Percentiles rank a stretch among this genome's conserved stretches.
These are phyloP conservation scores for Circinella umbellata DNA, from an alignment of 371 early-diverging fungal species.

Conservation along the genomic window DNA sequence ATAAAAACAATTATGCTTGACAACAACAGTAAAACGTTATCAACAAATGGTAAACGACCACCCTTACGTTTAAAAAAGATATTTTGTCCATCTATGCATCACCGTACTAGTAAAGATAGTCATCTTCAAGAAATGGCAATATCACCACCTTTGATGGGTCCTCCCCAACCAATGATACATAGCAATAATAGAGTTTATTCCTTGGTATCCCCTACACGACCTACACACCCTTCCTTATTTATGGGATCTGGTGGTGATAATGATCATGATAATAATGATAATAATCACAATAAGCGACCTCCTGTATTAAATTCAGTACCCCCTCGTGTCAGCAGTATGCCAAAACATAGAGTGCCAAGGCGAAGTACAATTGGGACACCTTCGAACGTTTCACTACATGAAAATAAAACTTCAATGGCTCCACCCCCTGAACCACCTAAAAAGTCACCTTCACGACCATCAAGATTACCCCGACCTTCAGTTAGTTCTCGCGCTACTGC, in stretches of 20 bases:
- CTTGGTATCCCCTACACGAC: conserved; percentile 19
- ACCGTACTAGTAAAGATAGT: conserved; percentile 8
- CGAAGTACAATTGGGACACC: neutral
- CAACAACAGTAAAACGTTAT: conserved; percentile 11
- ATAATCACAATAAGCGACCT: neutral
- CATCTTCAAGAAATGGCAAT: conserved; percentile 14
- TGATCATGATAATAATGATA: no score
- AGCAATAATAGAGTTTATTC: conserved; percentile 11
- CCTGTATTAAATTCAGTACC: conserved; percentile 16
- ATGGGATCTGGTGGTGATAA: neutral
- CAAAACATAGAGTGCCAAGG: neutral
- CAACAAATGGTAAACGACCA: conserved; percentile 10
- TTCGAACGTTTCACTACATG: neutral
- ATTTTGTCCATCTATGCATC: conserved; percentile 14
- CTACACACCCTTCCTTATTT: neutral
- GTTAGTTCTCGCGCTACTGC: neutral
- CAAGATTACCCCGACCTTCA: conserved; percentile 4
- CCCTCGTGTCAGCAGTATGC: conserved; percentile 22
- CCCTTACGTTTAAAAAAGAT: conserved; percentile 21
- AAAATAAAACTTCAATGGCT: neutral
- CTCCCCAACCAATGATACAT: neutral
- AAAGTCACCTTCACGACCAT: neutral
- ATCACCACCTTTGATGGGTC: conserved; percentile 21
- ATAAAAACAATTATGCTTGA: conserved; percentile 13
- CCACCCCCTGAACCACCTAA: conserved; percentile 2